A percentile compares a stretch with the other conserved stretches of the same genome.
These are phyloP conservation scores for Talaromyces liani DNA, from an alignment of 495 filamentous ascomycete species.

Conservation along the genomic window DNA sequence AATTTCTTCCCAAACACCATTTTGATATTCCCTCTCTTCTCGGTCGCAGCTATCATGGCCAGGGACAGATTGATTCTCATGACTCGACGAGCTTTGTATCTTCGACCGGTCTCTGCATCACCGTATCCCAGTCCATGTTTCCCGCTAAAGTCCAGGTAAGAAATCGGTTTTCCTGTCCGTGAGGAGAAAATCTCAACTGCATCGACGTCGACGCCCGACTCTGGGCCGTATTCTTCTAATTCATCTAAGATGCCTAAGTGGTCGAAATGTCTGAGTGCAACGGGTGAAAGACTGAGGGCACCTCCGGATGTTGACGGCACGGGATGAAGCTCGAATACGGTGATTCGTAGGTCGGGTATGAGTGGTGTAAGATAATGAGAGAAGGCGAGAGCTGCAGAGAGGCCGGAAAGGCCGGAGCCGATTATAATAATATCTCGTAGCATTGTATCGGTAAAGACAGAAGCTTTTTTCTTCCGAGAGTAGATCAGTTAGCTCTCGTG, in stretches of 20 bases:
- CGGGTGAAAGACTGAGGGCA: slow-evolving; percentile 55
- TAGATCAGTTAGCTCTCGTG: not conserved
- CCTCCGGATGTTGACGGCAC: slow-evolving; percentile 51
- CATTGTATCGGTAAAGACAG: not conserved
- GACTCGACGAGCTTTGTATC: slow-evolving; percentile 39
- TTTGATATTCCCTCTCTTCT: slow-evolving; percentile 28
- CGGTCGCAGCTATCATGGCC: slow-evolving; percentile 38
- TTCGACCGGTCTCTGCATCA: slow-evolving; percentile 3
- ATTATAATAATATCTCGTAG: slow-evolving; percentile 39
- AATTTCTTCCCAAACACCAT: slow-evolving; percentile 36
- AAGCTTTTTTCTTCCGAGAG: not conserved
- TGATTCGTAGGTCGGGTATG: slow-evolving; percentile 39
- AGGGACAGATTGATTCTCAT: slow-evolving; percentile 39
- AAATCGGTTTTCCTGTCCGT: slow-evolving; percentile 40
- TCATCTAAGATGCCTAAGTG: slow-evolving; percentile 44
- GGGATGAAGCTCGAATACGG: slow-evolving; percentile 50
- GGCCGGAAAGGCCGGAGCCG: slow-evolving; percentile 51
- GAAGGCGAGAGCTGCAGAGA: slow-evolving; percentile 46
- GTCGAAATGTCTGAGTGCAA: slow-evolving; percentile 51
- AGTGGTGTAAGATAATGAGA: slow-evolving; percentile 37
- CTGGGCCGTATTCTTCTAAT: slow-evolving; percentile 33
- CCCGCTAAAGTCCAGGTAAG: slow-evolving; percentile 34
- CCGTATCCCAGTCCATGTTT: slow-evolving; percentile 30
- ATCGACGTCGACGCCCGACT: slow-evolving; percentile 42
- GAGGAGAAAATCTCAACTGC: slow-evolving; percentile 45